phyloP scores from a whole-genome alignment of 2,329 filamentous ascomycete genomes.

The Alternaria panax region DNA sequence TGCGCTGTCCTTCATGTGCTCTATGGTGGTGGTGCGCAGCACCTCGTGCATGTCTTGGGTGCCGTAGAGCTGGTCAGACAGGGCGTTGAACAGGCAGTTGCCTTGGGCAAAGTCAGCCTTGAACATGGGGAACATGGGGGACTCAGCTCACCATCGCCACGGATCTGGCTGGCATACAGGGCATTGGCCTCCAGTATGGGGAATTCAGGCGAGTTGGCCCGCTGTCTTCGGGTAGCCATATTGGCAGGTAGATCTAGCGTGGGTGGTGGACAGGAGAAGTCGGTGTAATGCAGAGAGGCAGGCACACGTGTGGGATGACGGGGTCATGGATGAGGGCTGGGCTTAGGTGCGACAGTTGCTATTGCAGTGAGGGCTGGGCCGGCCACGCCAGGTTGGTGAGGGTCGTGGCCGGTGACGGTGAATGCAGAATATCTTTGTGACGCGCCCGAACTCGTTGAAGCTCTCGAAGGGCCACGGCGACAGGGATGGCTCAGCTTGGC shows the following conservation, averaged over 20 bases:
- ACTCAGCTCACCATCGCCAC: conserved; percentile 66
- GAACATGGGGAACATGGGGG: conserved; percentile 13
- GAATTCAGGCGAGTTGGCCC: conserved; percentile 55
- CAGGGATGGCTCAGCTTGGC: conserved; percentile 25
- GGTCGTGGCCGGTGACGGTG: conserved; percentile 33
- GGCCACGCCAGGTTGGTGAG: conserved; percentile 38
- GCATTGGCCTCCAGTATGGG: conserved; percentile 64
- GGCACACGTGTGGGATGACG: conserved; percentile 36
- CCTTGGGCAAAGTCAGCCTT: conserved; percentile 55
- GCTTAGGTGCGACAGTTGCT: conserved; percentile 14
- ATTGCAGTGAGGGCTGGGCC: conserved; percentile 20
- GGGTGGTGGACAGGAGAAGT: conserved; percentile 42
- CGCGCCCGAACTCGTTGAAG: conserved; percentile 32
- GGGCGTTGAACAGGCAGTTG: conserved; percentile 73
- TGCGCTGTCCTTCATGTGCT: conserved; percentile 67
- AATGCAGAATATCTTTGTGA: conserved; percentile 38
- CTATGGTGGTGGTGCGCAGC: conserved; percentile 66
- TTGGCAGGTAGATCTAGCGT: conserved; percentile 35
- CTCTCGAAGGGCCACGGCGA: conserved; percentile 29
- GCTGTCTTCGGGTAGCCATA: conserved; percentile 44
- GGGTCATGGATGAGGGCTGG: conserved; percentile 35
- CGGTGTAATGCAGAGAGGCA: conserved; percentile 33
- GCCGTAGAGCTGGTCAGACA: conserved; percentile 72
- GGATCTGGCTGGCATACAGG: conserved; percentile 66
- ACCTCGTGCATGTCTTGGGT: conserved; percentile 63